Base-by-base conservation (phyloP, 1,284 basidiomycete species). In the Earliella scabrosa region DNA sequence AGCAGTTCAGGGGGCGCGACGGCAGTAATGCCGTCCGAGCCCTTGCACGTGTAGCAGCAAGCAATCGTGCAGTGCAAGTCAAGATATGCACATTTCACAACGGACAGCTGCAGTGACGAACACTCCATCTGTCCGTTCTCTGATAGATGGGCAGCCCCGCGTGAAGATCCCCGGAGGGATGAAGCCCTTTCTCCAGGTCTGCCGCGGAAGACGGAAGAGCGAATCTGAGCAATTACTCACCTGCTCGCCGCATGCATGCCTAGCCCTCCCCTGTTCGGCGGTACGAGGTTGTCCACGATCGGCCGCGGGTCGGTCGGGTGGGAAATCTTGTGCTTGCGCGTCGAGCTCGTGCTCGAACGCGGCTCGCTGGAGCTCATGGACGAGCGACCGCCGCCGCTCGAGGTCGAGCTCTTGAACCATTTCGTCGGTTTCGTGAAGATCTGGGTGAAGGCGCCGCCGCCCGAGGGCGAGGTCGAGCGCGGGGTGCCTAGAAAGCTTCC, bases 271-370 rank as follows among this genome's bases (percentile, higher is more conserved):
- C 60, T 67, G 55, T 58, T 65, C 26, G 67, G 59, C 46, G 67
- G 63, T 35, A 69, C 57, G 54, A 70, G 20, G 52, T 73, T 74
- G 58, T 81, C 79, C 57, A 86, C 70, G 50, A 92, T 86, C 8
- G 89, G 90, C 18, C 90, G 75, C 10, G 89, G 90, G 66, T 92
- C 90, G 1, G 88, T 90, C 2, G 90, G 90, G 49, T 85, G 85
- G 29, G 90, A 92, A 35, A 92, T 92, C 77, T 90, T 91, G 52
- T 83, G 86, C 58, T 87, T 88, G 62, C 89, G 79, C 51, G 69
- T 66, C 3, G 82, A 75, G 63, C 82, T 83, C 29, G 77, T 77
- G 59, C 84, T 86, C 2, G 80, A 65, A 57, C 86, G 76, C 2
- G 85, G 78, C 59, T 81, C 73, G 27, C 72, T 73, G n/a, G 69